Evolutionary conservation across 192 early-diverging fungal genomes (phyloP).

Genomic region (Entophlyctis helioformis): DNA sequence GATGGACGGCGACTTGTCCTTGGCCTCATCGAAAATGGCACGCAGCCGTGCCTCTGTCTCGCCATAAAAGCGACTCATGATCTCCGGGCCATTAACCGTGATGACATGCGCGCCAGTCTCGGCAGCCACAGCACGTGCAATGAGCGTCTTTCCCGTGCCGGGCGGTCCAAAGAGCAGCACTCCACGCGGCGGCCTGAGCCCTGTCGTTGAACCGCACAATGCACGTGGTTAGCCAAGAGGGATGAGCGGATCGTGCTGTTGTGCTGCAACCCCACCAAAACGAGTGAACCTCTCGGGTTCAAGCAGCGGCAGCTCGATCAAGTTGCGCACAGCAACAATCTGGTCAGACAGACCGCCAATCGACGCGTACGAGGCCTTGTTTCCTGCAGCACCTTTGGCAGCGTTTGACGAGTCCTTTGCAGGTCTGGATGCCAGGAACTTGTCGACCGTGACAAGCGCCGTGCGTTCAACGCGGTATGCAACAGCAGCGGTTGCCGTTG

Average conservation of each 20-base stretch:
- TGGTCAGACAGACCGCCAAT: conserved; percentile 77
- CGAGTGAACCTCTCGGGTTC: conserved; percentile 59
- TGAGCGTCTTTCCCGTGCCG: conserved; percentile 92
- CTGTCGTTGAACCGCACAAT: conserved; percentile 13
- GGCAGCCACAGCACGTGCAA: conserved; percentile 75
- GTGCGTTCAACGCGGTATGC: neutral
- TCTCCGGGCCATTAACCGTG: conserved; percentile 86
- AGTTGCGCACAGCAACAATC: conserved; percentile 60
- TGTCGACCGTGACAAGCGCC: neutral
- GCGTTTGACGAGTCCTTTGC: no score
- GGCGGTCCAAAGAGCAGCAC: conserved; percentile 83
- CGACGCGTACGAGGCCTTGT: conserved; percentile 41
- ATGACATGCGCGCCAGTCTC: conserved; percentile 62
- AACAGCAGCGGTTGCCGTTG: neutral
- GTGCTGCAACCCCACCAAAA: conserved; percentile 37
- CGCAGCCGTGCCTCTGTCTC: conserved; percentile 82
- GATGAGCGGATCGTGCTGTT: neutral
- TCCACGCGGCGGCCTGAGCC: conserved; percentile 80
- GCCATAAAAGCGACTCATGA: conserved; percentile 82
- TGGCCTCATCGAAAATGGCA: conserved; percentile 61
- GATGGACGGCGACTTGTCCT: conserved; percentile 60
- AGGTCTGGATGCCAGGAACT: neutral
- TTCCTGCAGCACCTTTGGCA: no score
- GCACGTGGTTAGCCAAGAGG: neutral
- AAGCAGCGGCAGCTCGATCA: conserved; percentile 69